Evolutionary conservation across 2,329 filamentous ascomycete species (phyloP), one percentile per base, ranked within the genome.

Genomic region (Aspergillus chevalieri): DNA sequence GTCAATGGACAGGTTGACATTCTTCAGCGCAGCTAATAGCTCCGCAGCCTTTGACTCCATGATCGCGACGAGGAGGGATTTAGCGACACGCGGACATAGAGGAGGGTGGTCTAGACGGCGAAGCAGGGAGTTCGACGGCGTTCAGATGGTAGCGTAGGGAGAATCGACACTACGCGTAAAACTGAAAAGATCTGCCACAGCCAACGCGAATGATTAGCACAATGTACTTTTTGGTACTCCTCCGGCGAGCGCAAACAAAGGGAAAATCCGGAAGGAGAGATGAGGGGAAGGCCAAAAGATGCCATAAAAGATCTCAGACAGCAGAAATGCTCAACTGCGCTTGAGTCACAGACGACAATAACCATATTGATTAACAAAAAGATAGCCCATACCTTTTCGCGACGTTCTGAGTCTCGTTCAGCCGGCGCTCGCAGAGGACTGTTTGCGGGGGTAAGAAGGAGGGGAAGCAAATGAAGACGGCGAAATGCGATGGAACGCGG

Each of bases 1-100:
- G 61, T 91, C 86, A 59, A 88, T 75, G 44, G 82, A 78, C 34
- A 80, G 78, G 59, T 88, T 86, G 59, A 81, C 79, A 67, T 78
- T 78, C 65, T 80, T 80, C 54, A 82, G 71, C 47, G 75, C 72
- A 50, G 71, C 72, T 56, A 82, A 66, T 52, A 82, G 73, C 53
- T 75, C 74, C 42, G 71, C 68, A 46, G 78, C 78, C 65, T 80
- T 78, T 57, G 75, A 70, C 62, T 83, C 80, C 81, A 84, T 83
- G 52, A 47, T 66, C 19, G 47, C 43, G 21, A 49, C 34, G 39
- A 50, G 50, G 41, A 36, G 51, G 50, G 41, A 36, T 47, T 44
- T 43, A 45, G 44, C 53, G 34, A 59, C 21, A 44, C 51, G 44
- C 57, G 47, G 38, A 51, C 49, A 60, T 55, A 52, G 52, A 60